Evolutionary conservation across 2,329 filamentous ascomycete genomes (phyloP), one percentile per base, ranked within the genome.

Genomic region (Anthostomella pinea): DNA sequence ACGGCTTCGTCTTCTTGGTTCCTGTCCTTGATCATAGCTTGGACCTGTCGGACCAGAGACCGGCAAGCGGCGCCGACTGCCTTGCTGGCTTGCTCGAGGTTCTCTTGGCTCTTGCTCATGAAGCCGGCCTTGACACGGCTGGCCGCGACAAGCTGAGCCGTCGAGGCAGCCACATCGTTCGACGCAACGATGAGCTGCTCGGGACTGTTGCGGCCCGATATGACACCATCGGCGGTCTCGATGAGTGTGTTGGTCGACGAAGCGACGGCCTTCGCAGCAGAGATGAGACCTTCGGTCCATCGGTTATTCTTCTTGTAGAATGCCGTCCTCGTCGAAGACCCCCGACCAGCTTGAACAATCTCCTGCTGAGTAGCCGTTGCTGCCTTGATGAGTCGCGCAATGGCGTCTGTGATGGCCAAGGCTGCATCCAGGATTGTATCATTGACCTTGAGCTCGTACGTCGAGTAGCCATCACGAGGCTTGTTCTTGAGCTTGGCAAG

Each of bases 261-360:
- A 3, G 93, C 93, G 13, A 98, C 93, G 1, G 93, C 93, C 69
- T 98, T 98, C 48, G 93, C 91, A 1, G 93, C 93, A 23, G 88
- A 95, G 59, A 98, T 96, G 43, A 98, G 80, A 30, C 93, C 93
- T 59, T 98, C 93, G 0, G 93, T 98, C 93, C 93, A 98, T 34
- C 93, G 81, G 68, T 97, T 98, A 77, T 98, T 96, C 73, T 97
- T 97, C 77, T 97, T 97, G 81, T 98, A 98, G 65, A 98, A 98
- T 16, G 90, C 89, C 2, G 90, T 94, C 39, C 83, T 79, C 28
- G 88, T 94, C 33, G 87, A 87, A 17, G 83, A 85, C 22, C 93
- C 93, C 14, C 87, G 83, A 6, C 93, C 93, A 46, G 95, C 88
- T 48, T 89, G 83, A 27, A 98, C 93, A 58, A 98, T 98, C 68